Evolutionary conservation across 805 yeast genomes (phyloP).

Genomic region (Yarrowia sp.): DNA sequence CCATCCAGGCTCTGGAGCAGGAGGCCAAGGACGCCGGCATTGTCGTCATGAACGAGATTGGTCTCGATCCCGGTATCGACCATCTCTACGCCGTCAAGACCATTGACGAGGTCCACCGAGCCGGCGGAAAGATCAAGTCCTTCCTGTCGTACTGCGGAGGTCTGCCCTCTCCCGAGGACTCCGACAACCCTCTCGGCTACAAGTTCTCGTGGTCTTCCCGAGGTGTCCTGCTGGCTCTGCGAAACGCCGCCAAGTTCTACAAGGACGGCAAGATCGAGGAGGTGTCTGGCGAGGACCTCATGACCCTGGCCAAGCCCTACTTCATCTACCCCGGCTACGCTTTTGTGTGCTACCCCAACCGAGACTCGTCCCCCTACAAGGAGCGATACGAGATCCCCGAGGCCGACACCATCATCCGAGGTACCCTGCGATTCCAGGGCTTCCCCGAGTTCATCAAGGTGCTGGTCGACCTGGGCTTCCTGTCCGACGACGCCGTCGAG

Average conservation of each 20-base stretch:
- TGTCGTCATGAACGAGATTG: conserved; percentile 97
- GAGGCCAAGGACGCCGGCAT: conserved; percentile 92
- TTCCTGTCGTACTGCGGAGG: conserved; percentile 99
- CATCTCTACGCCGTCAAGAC: conserved; percentile 98
- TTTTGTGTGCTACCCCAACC: conserved; percentile 94
- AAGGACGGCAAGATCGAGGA: conserved; percentile 81
- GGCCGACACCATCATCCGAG: conserved; percentile 95
- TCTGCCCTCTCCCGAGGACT: conserved; percentile 96
- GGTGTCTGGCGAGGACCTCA: conserved; percentile 86
- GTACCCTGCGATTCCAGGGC: conserved; percentile 97
- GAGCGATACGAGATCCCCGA: conserved; percentile 94
- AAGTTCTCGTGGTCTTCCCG: conserved; percentile 99
- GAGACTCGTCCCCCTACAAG: conserved; percentile 94
- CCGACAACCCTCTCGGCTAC: conserved; percentile 98
- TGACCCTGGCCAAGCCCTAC: conserved; percentile 95
- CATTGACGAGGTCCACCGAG: conserved; percentile 92
- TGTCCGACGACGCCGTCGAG: conserved; percentile 74
- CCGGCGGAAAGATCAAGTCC: conserved; percentile 90
- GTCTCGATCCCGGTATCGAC: conserved; percentile 98
- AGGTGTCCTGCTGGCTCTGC: conserved; percentile 94
- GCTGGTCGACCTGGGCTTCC: conserved; percentile 90
- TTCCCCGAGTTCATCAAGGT: conserved; percentile 98
- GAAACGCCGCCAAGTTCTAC: conserved; percentile 91
- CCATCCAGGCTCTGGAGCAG: conserved; percentile 82
- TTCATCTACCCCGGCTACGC: conserved; percentile 95